Percentiles rank a stretch among this genome's conserved stretches.
These are phyloP conservation scores for Scheffersomyces stipitis DNA, from an alignment of 805 yeast genomes.

Conservation along the genomic window DNA sequence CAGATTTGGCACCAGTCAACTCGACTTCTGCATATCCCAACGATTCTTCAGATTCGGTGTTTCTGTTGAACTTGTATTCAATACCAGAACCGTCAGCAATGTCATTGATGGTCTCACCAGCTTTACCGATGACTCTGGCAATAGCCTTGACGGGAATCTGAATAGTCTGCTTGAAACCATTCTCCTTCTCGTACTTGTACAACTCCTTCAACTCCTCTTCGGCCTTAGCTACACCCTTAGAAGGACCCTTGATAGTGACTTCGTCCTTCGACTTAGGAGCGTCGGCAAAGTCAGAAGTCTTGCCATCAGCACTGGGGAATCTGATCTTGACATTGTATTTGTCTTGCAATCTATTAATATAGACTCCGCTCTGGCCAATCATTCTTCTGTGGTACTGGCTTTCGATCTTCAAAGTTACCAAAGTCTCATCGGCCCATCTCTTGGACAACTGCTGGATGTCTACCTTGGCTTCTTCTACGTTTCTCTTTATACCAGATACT, in stretches of 20 bases:
- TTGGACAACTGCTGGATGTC: conserved; percentile 59
- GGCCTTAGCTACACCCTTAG: conserved; percentile 82
- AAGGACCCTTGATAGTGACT: conserved; percentile 79
- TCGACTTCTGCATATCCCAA: conserved; percentile 60
- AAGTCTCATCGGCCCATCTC: conserved; percentile 79
- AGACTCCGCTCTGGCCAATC: conserved; percentile 81
- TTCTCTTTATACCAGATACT: conserved; percentile 75
- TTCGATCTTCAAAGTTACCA: conserved; percentile 67
- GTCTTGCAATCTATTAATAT: conserved; percentile 81
- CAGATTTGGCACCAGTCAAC: conserved; percentile 74
- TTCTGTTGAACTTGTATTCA: conserved; percentile 48
- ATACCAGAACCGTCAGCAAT: conserved; percentile 71
- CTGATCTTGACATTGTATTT: conserved; percentile 79
- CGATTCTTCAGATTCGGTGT: conserved; percentile 43
- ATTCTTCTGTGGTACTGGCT: conserved; percentile 74
- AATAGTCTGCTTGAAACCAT: conserved; percentile 67
- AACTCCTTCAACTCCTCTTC: conserved; percentile 82
- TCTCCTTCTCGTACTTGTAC: conserved; percentile 81
- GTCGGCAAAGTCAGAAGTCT: conserved; percentile 22
- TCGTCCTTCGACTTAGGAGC: conserved; percentile 55
- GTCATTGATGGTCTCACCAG: conserved; percentile 80
- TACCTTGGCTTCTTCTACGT: conserved; percentile 69
- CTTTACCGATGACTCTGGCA: conserved; percentile 84
- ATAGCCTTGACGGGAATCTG: conserved; percentile 72
- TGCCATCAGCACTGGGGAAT: conserved; percentile 54